Percentiles rank a stretch among this genome's conserved stretches.
These are phyloP conservation scores for Xylaria acuta DNA, from an alignment of 495 filamentous ascomycete genomes.

Conservation along the genomic window DNA sequence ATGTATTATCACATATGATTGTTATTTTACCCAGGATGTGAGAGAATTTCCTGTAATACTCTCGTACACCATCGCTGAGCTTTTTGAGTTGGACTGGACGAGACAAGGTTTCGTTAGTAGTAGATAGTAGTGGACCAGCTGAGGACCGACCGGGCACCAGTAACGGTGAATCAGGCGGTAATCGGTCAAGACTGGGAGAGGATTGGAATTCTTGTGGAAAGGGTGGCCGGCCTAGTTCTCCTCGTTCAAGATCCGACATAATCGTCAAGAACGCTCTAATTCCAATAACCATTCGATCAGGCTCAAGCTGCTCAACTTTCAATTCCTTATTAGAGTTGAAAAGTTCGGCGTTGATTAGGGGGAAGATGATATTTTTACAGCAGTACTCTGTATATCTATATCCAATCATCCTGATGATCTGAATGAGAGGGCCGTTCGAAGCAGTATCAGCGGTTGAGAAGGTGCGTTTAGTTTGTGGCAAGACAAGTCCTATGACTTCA, in stretches of 20 bases:
- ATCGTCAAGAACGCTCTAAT: constrained; percentile 92
- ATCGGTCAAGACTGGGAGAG: constrained; percentile 47
- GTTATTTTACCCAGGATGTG: constrained; percentile 96
- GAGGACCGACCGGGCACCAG: constrained; percentile 48
- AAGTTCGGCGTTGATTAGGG: constrained; percentile 88
- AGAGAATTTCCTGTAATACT: constrained; percentile 88
- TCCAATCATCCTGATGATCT: constrained; percentile 93
- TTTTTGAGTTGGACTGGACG: constrained; percentile 75
- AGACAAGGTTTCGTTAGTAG: constrained; percentile 65
- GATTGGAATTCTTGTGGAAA: constrained; percentile 71
- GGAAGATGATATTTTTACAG: constrained; percentile 90
- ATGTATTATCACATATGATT: constrained; percentile 92
- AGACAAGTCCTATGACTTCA: constrained; percentile 80
- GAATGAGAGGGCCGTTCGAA: constrained; percentile 86
- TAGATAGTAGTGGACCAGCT: constrained; percentile 36
- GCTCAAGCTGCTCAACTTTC: constrained; percentile 90
- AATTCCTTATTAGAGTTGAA: constrained; percentile 80
- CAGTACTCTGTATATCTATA: constrained; percentile 92
- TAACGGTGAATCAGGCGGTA: constrained; percentile 59
- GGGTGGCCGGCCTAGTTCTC: constrained; percentile 76
- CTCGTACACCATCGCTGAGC: constrained; percentile 76
- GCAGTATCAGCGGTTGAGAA: constrained; percentile 80
- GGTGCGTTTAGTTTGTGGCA: constrained; percentile 76
- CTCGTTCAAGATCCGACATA: constrained; percentile 91
- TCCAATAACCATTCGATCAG: constrained; percentile 94